Base-by-base conservation (phyloP, 2,329 filamentous ascomycete genomes). In the Myriosclerotinia duriaeana region DNA sequence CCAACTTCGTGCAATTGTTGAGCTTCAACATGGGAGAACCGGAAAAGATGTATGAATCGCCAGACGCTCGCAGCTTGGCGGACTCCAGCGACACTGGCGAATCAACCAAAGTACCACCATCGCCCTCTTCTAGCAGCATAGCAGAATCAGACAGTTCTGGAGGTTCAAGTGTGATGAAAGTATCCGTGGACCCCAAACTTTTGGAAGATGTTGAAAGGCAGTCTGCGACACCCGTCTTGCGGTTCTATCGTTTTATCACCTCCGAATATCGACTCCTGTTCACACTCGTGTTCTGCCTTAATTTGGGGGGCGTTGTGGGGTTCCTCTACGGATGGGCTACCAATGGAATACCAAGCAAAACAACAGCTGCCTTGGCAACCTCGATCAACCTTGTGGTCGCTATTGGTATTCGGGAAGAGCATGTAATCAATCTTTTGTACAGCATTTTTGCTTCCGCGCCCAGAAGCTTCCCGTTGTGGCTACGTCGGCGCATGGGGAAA, bases 361-460 rank as follows among this genome's bases (percentile, higher is more conserved):
- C 40, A 36, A 40, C 64, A 36, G 26, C 55, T 34, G 53, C 53
- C 22, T 67, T 62, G 38, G 69, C 66, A 53, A 59, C 63, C 36
- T 67, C 70, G 22, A 67, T 66, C 2, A 74, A 74, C 60, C 66
- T 73, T 79, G 84, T 55, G 22, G 73, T 80, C 9, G 78, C 81
- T n/a, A 79, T 85, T 11, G 75, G 84, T 48, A 80, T 85, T 65
- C 80, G 84, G 15, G 83, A 86, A 71, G 83, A 85, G 36, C 75
- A 79, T 56, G 77, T 85, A 69, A 80, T 86, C 75, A 86, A 86
- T 72, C 68, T 76, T 17, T 72, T 85, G 15, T 86, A 83, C 74
- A 74, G 69, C 62, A 69, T 82, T 55, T 78, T 77, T 60, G 83
- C 80, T 70, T 82, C 79, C 1, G 74, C 84, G 14, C 80, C 81